Base-by-base conservation (phyloP, 2,329 filamentous ascomycete species). In the Akanthomyces uredinophilus region DNA sequence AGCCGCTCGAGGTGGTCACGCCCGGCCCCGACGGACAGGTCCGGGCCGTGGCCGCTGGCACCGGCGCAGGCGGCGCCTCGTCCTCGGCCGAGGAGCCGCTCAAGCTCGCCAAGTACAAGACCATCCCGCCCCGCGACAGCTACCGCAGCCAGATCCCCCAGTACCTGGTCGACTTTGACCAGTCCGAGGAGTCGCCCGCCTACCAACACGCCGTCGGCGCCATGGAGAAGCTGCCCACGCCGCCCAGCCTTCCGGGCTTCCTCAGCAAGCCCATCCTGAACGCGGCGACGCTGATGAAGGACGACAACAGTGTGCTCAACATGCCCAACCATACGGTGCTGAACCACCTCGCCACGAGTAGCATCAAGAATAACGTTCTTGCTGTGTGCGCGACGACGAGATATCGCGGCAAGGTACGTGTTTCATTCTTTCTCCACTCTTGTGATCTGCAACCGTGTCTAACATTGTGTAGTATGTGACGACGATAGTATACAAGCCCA, bases 291-390 rank as follows among this genome's bases (percentile, higher is more conserved):
- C 87, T 94, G 7, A 92, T 96, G 82, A 98, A 98, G 79, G 95
- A 99, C 73, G 95, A 99, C 76, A 96, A 94, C 75, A 97, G 93
- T 76, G 95, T 99, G 64, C 79, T 99, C 66, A 95, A 92, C 68
- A 94, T 97, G 84, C 95, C 95, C 16, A 99, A 98, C 70, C 94
- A 99, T 71, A 97, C 95, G 0, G 92, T 98, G 37, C 79, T 99
- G 65, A 99, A 99, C 68, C 95, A 99, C 74, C 80, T 99, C 68
- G 94, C 94, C 54, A 99, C 95, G 3, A 98, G 94, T 75, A 97
- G 93, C 74, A 99, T 99, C 75, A 97, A 96, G 79, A 92, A 96
- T 68, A 93, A 94, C 65, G 91, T 98, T 29, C 81, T 99, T 66
- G 95, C 95, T 39, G 96, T 96, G 6, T 97, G 93, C 70, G 94